Base-by-base conservation (phyloP, 139 green algal genomes). In the Ulvella scutata region DNA sequence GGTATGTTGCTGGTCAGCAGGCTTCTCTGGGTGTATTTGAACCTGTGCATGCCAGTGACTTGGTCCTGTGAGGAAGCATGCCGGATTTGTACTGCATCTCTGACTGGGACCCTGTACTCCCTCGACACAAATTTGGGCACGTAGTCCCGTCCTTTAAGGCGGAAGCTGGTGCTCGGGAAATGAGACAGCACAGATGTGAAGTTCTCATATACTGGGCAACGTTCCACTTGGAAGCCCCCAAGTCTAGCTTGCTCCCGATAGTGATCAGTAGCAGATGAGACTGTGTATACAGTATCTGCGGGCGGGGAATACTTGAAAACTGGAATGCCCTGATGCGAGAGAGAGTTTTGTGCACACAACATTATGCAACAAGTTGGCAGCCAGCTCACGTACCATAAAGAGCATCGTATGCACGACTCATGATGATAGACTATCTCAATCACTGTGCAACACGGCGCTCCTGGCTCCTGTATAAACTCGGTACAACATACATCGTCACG, bases 131-230 rank as follows among this genome's bases (percentile, higher is more conserved):
- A 35, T 31, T 26, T 13, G 4, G 28, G 36, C 17, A 59, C 35
- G 7, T 43, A 39, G 35, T 43, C n/a, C 29, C 38, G 38, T 75
- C 35, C 72, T n/a, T 75, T 40, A 39, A 62, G 21, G 31, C 2
- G 21, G 26, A 37, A 75, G 10, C 33, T 26, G n/a, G 6, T 74
- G 43, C 61, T 72, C 38, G 87, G 87, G 36, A 87, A 74, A 60
- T 91, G 85, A 23, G 82, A 74, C 3, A 93, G 74, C 61, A 88
- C 82, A 2, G 81, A 88, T 62, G 89, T 91, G 29, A 90, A 82
- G 67, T 88, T 89, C 23, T 83, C 72, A 76, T 87, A 90, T 29
- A 90, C 76, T 10, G 85, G 83, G 0, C 85, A 78, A 2, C 77
- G 62, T 37, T 87, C 83, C 1, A 93, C 34, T 17, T 75, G 72